Evolutionary conservation across 2,329 filamentous ascomycete species (phyloP).

Genomic region (Penicillium sp.): DNA sequence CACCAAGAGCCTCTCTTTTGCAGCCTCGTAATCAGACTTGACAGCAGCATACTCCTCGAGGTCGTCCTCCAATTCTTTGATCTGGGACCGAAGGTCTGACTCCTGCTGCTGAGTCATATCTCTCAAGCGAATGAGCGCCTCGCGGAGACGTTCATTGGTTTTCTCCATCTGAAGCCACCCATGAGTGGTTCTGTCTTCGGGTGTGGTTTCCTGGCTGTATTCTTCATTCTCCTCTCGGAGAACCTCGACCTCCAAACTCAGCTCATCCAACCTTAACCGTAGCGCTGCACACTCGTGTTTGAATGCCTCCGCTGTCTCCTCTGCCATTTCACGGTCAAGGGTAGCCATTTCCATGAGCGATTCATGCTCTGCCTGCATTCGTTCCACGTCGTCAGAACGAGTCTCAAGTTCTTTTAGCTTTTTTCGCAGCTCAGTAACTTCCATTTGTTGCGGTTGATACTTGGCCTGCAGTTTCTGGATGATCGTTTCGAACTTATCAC

Average conservation of each 20-base stretch:
- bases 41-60: conserved; percentile 63
- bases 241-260: conserved; percentile 84
- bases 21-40: conserved; percentile 67
- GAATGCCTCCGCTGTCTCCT: conserved; percentile 80
- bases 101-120: conserved; percentile 87
- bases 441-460: conserved; percentile 78
- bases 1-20: conserved; percentile 69
- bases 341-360: conserved; percentile 80
- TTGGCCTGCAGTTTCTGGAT: conserved; percentile 90
- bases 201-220: conserved; percentile 76
- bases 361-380: conserved; percentile 79
- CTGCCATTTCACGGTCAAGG: conserved; percentile 92
- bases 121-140: conserved; percentile 77
- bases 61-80: conserved; percentile 70
- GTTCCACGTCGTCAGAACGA: conserved; percentile 66
- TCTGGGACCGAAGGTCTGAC: conserved; percentile 70
- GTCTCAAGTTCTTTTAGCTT: conserved; percentile 72
- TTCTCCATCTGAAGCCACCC: conserved; percentile 91
- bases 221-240: conserved; percentile 83
- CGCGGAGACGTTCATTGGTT: conserved; percentile 80
- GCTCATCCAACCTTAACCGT: conserved; percentile 73
- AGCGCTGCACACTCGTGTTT: conserved; percentile 77
- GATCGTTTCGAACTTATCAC: conserved; percentile 63
- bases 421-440: conserved; percentile 72
- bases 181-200: conserved; percentile 80